Percentiles rank a stretch among this genome's conserved stretches.
Conservation (phyloP, 495 filamentous ascomycete species). For the Penicillium argentinense region DNA sequence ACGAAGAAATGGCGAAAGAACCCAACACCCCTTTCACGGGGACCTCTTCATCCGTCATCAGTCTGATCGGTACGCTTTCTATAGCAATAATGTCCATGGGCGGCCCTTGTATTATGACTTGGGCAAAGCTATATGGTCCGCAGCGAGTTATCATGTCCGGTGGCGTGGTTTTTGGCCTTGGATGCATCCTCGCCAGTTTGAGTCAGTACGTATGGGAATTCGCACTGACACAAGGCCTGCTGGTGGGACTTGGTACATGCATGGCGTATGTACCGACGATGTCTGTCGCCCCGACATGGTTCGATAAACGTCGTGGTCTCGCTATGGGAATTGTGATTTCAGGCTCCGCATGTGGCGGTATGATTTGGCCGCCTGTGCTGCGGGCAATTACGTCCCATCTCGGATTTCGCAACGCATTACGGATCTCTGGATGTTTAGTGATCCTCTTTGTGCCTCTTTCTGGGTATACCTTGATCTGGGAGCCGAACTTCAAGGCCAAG, state of each 20-base stretch:
- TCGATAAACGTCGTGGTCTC: slow-evolving; percentile 52
- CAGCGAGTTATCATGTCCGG: slow-evolving; percentile 33
- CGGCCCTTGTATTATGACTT: slow-evolving; percentile 37
- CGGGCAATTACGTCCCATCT: slow-evolving; percentile 48
- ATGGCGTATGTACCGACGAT: slow-evolving; percentile 55
- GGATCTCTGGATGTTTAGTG: slow-evolving; percentile 47
- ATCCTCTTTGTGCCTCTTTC: slow-evolving; percentile 45
- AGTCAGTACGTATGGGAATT: slow-evolving; percentile 60
- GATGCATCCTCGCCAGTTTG: slow-evolving; percentile 54
- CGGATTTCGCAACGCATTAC: slow-evolving; percentile 54
- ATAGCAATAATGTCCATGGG: slow-evolving; percentile 48
- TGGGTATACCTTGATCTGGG: slow-evolving; percentile 43
- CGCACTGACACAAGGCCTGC: slow-evolving; percentile 57
- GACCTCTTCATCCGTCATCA: slow-evolving; percentile 39
- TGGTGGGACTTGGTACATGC: slow-evolving; percentile 48
- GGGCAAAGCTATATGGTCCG: slow-evolving; percentile 42
- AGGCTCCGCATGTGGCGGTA: slow-evolving; percentile 57
- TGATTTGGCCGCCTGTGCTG: slow-evolving; percentile 47
- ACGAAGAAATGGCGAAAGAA: slow-evolving; percentile 37
- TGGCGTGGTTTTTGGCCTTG: slow-evolving; percentile 35
- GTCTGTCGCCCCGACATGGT: slow-evolving; percentile 54
- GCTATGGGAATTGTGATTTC: slow-evolving; percentile 55
- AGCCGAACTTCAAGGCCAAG: slow-evolving; percentile 41
- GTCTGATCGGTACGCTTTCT: slow-evolving; percentile 44
- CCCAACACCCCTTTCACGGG: slow-evolving; percentile 34